Evolutionary conservation across 805 yeast genomes (phyloP), one percentile per base, ranked within the genome.

Genomic region (Barnettozyma siamensis): DNA sequence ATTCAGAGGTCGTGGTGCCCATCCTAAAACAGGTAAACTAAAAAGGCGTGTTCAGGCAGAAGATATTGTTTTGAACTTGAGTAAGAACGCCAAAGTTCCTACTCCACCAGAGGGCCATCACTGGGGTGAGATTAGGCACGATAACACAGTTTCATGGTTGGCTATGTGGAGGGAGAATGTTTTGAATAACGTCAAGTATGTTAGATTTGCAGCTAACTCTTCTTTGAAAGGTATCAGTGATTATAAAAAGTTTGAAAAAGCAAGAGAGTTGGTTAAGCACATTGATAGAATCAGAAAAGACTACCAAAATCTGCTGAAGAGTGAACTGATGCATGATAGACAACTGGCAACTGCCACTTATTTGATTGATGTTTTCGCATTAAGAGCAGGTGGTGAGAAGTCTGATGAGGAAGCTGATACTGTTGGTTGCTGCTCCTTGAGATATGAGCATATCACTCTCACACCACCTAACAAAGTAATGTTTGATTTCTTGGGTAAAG

Each of bases 311-410:
- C 76, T 81, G 61, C 65, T 91, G 46, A 84, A 82, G 53, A 82
- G 84, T 49, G 77, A 76, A 47, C 60, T 83, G 29, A 91, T 87
- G 95, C 73, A 78, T 38, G 87, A 84, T 41, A 74, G 98, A 48
- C 98, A 91, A 65, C 76, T 88, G 55, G 97, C 97, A 6, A 87
- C 93, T 1, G 96, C 96, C 3, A 87, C 91, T 36, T 91, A 91
- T 62, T 72, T 91, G 36, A 89, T 91, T 57, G 98, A 91, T 66
- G 79, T 83, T 3, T 81, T 91, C 56, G 98, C 98, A 0, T 72
- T 91, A 49, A 85, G 98, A 82, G 97, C 97, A 2, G 97, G 97
- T 60, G 96, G 97, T 54, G 97, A 91, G 63, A 91, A 91, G 61
- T 83, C 91, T 10, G 98, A 91, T 3, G 98, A 91, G 51, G 97